A percentile compares a stretch with the other conserved stretches of the same genome.
Evolutionary conservation across 345 rosid species (phyloP).

Genomic region (Chamaenerion angustifolium): DNA sequence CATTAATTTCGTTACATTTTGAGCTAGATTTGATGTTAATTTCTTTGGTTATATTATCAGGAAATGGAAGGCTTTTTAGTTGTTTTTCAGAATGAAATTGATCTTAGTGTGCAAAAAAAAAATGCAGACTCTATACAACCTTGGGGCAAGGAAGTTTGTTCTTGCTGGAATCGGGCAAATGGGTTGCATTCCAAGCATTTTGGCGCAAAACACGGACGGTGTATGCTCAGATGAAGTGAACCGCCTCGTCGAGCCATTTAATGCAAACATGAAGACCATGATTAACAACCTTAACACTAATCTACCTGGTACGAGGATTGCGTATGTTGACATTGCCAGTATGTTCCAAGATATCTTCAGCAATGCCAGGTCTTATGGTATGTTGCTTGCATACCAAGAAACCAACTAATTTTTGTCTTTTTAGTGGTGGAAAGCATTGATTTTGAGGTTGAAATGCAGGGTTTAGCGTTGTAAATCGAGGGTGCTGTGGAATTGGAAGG

Average conservation of each 20-base stretch:
- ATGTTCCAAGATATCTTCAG: slow-evolving; percentile 49
- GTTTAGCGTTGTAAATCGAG: slow-evolving; percentile 54
- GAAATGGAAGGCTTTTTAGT: too few relatives aligned
- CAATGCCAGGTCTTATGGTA: slow-evolving; percentile 50
- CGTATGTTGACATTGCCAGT: slow-evolving; percentile 38
- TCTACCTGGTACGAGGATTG: slow-evolving; percentile 54
- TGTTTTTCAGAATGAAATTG: too few relatives aligned
- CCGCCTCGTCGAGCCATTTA: slow-evolving; percentile 60
- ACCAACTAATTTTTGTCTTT: background rate
- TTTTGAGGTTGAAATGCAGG: slow-evolving; percentile 21
- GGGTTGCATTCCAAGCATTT: slow-evolving; percentile 97
- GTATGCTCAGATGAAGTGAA: slow-evolving; percentile 75
- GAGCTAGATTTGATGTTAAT: background rate
- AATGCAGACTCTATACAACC: slow-evolving; percentile 52
- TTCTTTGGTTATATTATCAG: background rate
- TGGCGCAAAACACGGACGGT: slow-evolving; percentile 57
- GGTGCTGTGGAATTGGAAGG: slow-evolving; percentile 84
- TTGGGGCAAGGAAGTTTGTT: slow-evolving; percentile 74
- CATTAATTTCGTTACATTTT: background rate
- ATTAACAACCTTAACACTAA: slow-evolving; percentile 43
- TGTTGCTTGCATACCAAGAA: background rate
- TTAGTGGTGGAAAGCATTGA: background rate
- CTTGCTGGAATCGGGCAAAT: slow-evolving; percentile 70
- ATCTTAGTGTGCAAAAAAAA: too few relatives aligned
- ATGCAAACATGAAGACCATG: slow-evolving; percentile 69